A percentile compares a stretch with the other conserved stretches of the same genome.
Conservation (phyloP, 352 stramenopile genomes). For the Thraustotheca clavata region DNA sequence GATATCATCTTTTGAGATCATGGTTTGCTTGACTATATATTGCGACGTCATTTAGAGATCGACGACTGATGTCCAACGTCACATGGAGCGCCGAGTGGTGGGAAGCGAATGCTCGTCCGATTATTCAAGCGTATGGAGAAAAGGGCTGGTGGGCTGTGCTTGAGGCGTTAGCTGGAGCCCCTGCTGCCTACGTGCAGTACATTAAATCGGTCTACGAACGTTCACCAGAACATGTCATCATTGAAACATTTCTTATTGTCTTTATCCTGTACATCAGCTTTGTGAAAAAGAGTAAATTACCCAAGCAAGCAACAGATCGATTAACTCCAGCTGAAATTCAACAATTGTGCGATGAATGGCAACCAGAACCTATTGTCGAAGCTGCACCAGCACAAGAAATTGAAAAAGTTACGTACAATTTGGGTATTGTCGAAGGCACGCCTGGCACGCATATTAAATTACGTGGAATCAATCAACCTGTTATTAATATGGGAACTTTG, state of each 20-base stretch:
- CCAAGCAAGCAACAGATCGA: slow-evolving; percentile 41
- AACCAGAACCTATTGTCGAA: slow-evolving; percentile 81
- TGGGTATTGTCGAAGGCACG: slow-evolving; percentile 72
- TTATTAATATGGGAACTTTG: slow-evolving; percentile 95
- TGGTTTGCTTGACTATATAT: too few relatives aligned
- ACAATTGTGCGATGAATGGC: slow-evolving; percentile 85
- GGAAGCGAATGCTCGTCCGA: slow-evolving; percentile 14
- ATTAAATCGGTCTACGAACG: slow-evolving; percentile 74
- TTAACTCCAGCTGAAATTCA: slow-evolving; percentile 85
- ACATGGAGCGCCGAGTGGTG: slow-evolving; percentile 22
- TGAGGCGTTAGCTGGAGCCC: not conserved
- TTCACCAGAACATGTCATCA: slow-evolving; percentile 91
- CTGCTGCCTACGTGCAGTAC: slow-evolving; percentile 32
- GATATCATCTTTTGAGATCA: too few relatives aligned
- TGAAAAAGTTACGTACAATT: slow-evolving; percentile 36
- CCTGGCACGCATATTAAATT: slow-evolving; percentile 78
- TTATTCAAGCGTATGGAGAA: slow-evolving; percentile 13
- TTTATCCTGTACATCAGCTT: slow-evolving; percentile 94
- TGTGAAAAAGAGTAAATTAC: slow-evolving; percentile 61
- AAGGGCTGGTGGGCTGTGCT: not conserved
- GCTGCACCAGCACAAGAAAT: slow-evolving; percentile 24
- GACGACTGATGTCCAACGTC: not conserved
- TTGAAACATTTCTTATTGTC: slow-evolving; percentile 95
- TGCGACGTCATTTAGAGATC: not conserved
- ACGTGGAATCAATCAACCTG: slow-evolving; percentile 42